Base-by-base conservation (phyloP, 2,329 filamentous ascomycete genomes). In the Aspergillus sp. region DNA sequence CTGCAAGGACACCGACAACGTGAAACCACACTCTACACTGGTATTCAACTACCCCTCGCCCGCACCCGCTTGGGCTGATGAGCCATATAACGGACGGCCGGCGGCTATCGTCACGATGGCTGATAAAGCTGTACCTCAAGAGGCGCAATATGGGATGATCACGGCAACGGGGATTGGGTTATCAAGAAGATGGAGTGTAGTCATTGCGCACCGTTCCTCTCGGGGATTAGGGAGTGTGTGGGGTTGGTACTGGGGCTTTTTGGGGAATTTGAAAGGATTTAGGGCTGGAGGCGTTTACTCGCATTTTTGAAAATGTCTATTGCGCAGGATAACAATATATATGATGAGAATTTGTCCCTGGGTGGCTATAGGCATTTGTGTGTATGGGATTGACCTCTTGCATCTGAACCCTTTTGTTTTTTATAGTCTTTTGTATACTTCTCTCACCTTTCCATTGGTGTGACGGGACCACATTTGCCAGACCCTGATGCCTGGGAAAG, bases 31-130 rank as follows among this genome's bases (percentile, higher is more conserved):
- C 58, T 58, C 72, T 0, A 68, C 63, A 1, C 22, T 64, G 25
- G 57, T 71, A 0, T 73, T 73, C 45, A 68, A 38, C 2, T 71
- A 70, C 0, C 57, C 66, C 0, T 64, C 70, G 41, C 70, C 70
- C 1, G 49, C 61, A 46, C 63, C 68, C 7, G 72, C 70, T 1
- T 74, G 72, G 71, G 61, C 63, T 7, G 71, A 75, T 9, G 23
- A 54, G 9, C 58, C 46, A 0, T 71, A 62, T 38, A 25, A 45
- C 8, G 64, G 68, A 2, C 61, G 68, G 8, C 47, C 65, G 28
- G 70, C 67, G 1, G 73, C 62, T 49, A 66, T 73, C n/a, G 64
- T 71, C 6, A 69, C 68, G 4, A 60, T 61, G 1, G 30, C 61
- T 1, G 70, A 73, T 38, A 51, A 47, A 7, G 69, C 71, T 1